These are phyloP conservation scores for Bruguiera sexangula DNA, from an alignment of 345 rosid species.

Conservation along the genomic window DNA sequence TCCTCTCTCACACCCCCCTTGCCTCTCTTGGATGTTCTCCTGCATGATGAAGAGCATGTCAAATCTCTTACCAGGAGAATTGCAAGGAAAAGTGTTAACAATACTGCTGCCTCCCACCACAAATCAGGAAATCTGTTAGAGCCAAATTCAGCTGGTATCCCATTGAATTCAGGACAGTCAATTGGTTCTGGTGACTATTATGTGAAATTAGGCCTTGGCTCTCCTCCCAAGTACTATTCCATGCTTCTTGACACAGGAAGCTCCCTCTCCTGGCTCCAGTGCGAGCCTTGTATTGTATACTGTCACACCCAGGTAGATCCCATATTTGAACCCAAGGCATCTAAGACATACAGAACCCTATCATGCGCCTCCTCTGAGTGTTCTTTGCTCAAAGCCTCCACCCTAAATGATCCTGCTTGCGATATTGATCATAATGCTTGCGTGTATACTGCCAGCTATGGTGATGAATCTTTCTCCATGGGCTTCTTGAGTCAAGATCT, in stretches of 20 bases:
- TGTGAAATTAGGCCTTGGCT: constrained; percentile 41
- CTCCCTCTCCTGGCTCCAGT: constrained; percentile 53
- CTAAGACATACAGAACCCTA: constrained; percentile 31
- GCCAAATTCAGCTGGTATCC: constrained; percentile 23
- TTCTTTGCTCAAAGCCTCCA: constrained; percentile 33
- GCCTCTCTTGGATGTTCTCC: constrained; percentile 22
- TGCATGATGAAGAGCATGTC: constrained; percentile 30
- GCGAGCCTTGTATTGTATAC: constrained; percentile 34
- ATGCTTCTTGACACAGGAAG: constrained; percentile 55
- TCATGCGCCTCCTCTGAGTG: constrained; percentile 31
- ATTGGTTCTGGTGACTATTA: constrained; percentile 42
- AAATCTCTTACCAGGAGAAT: constrained; percentile 21
- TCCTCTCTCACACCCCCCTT: constrained; percentile 20
- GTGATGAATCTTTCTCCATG: constrained; percentile 37
- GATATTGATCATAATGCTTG: constrained; percentile 14
- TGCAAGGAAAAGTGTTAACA: not conserved
- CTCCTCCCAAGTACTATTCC: constrained; percentile 40
- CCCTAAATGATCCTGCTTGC: constrained; percentile 38
- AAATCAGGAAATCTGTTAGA: constrained; percentile 14
- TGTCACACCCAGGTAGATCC: constrained; percentile 46
- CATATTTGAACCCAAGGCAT: constrained; percentile 36
- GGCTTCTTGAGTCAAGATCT: constrained; percentile 44
- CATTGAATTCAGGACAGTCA: constrained; percentile 32
- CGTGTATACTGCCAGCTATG: constrained; percentile 41
- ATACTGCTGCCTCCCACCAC: not conserved